Evolutionary conservation across 2,329 filamentous ascomycete species (phyloP).

Genomic region (Diaporthe aspalathi): DNA sequence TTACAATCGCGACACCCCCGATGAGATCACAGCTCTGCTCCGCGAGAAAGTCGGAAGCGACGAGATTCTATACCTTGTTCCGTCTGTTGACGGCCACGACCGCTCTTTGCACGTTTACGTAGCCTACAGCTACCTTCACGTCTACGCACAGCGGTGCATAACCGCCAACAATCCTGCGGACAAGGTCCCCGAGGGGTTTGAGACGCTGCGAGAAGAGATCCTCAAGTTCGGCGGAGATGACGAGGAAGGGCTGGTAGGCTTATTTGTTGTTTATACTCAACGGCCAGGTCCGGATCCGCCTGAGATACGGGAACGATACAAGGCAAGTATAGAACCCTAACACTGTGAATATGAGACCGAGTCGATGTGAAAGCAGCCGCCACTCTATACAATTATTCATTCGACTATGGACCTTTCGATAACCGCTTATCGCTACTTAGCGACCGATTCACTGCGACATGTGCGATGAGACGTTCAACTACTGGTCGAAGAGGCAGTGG

Average conservation of each 20-base stretch:
- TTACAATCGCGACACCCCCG: neutral
- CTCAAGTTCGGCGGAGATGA: neutral
- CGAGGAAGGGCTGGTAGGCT: neutral
- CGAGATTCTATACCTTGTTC: neutral
- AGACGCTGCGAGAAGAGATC: constrained; percentile 4
- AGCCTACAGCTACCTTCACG: neutral
- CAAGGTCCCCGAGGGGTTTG: neutral
- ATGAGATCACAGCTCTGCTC: neutral
- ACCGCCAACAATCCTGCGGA: neutral
- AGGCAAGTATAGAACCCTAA: neutral
- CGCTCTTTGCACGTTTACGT: neutral
- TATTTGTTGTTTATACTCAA: neutral
- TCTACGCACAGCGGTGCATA: neutral
- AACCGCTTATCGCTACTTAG: neutral
- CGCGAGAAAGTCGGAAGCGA: neutral
- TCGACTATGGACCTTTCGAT: too few species aligned
- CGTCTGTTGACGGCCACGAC: constrained; percentile 2
- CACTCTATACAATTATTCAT: too few species aligned
- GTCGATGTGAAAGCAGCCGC: too few species aligned
- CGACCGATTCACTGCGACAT: neutral
- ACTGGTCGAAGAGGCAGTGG: neutral
- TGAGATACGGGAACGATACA: neutral
- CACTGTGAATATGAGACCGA: too few species aligned
- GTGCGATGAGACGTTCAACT: neutral
- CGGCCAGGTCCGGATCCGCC: neutral